Evolutionary conservation across 495 filamentous ascomycete species (phyloP).

Genomic region (Clohesyomyces aquaticus): DNA sequence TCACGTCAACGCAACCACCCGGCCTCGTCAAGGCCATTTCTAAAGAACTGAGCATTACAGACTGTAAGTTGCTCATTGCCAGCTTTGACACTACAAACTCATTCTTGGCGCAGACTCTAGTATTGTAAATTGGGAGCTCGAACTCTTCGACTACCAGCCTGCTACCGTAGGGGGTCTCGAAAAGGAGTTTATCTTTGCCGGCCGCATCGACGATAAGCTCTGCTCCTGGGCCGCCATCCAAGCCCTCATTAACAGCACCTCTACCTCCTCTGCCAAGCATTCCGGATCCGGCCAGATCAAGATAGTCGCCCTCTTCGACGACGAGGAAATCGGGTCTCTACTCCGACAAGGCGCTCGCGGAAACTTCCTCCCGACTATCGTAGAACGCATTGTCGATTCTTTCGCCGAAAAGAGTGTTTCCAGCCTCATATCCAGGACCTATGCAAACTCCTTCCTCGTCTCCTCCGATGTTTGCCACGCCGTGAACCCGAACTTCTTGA

Average conservation of each 20-base stretch:
- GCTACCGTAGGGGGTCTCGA: slow-evolving; percentile 83
- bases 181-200: slow-evolving; percentile 92
- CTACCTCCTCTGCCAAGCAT: slow-evolving; percentile 45
- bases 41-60: slow-evolving; percentile 68
- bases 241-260: slow-evolving; percentile 72
- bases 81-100: slow-evolving; percentile 21
- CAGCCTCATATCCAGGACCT: slow-evolving; percentile 77
- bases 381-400: slow-evolving; percentile 79
- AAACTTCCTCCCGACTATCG: slow-evolving; percentile 78
- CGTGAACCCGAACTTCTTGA: slow-evolving; percentile 89
- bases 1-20: slow-evolving; percentile 78
- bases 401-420: slow-evolving; percentile 54
- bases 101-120: slow-evolving; percentile 49
- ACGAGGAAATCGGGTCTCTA: slow-evolving; percentile 91
- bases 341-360: slow-evolving; percentile 87
- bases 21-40: slow-evolving; percentile 83
- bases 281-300: slow-evolving; percentile 63
- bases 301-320: slow-evolving; percentile 88
- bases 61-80: slow-evolving; percentile 50
- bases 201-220: slow-evolving; percentile 95
- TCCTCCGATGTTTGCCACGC: slow-evolving; percentile 94
- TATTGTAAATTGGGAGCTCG: slow-evolving; percentile 97
- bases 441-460: slow-evolving; percentile 90
- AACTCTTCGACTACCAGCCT: slow-evolving; percentile 90
- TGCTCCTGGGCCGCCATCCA: slow-evolving; percentile 92